phyloP scores from a whole-genome alignment of 345 rosid species.

The Syzygium jambos region DNA sequence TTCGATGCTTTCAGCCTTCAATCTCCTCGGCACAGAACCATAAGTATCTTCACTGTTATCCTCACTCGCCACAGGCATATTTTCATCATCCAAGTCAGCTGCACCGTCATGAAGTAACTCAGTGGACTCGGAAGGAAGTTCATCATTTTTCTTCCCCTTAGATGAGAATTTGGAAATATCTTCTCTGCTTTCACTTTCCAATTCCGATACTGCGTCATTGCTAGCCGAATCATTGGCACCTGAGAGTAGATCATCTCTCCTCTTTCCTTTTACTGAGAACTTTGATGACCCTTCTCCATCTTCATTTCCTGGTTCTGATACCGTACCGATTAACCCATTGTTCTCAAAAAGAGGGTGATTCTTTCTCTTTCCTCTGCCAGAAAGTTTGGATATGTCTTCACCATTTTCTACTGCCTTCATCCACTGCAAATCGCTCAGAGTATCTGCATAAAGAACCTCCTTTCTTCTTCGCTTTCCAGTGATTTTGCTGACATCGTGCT shows the following conservation, averaged over 20 bases:
- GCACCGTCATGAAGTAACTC: constrained; percentile 6
- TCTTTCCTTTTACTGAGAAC: not conserved
- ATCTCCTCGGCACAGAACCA: constrained; percentile 26
- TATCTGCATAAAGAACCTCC: constrained; percentile 69
- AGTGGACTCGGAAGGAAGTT: not conserved
- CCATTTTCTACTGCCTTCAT: constrained; percentile 95
- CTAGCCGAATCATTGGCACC: constrained; percentile 9
- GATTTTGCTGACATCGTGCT: constrained; percentile 29
- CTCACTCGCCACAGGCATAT: constrained; percentile 37
- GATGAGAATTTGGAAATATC: not conserved
- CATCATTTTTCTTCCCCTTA: constrained; percentile 6
- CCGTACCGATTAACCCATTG: constrained; percentile 13
- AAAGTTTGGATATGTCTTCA: constrained; percentile 48
- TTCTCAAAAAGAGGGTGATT: constrained; percentile 23
- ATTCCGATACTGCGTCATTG: constrained; percentile 25
- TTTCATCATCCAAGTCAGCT: constrained; percentile 14
- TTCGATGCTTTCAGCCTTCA: constrained; percentile 19
- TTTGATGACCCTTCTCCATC: constrained; percentile 4
- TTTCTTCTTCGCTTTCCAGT: constrained; percentile 78
- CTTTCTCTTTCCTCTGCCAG: constrained; percentile 41
- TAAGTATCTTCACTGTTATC: constrained; percentile 64
- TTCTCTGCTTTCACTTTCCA: constrained; percentile 5
- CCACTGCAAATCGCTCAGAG: constrained; percentile 80
- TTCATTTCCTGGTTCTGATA: constrained; percentile 1
- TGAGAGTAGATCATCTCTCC: not conserved